Evolutionary conservation across 805 yeast genomes (phyloP).

Genomic region (Torulaspora delbrueckii): DNA sequence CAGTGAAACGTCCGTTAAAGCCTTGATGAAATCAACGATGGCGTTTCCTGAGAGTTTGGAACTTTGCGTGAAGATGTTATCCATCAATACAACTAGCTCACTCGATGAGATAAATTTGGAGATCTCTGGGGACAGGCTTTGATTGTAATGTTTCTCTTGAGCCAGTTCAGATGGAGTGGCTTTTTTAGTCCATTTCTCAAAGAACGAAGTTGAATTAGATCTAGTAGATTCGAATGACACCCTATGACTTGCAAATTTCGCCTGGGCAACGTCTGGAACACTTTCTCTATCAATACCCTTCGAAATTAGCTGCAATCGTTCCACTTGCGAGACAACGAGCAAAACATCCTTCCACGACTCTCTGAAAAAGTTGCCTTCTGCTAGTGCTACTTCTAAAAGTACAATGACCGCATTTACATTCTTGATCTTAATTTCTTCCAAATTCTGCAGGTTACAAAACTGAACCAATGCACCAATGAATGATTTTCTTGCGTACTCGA

Average conservation of each 20-base stretch:
- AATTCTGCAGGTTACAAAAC: conserved; percentile 73
- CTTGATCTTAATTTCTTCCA: conserved; percentile 70
- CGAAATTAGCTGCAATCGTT: conserved; percentile 80
- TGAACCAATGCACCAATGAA: conserved; percentile 87
- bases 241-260: conserved; percentile 55
- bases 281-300: conserved; percentile 79
- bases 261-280: conserved; percentile 80
- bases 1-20: conserved; percentile 76
- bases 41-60: conserved; percentile 75
- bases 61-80: conserved; percentile 80
- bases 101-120: conserved; percentile 56
- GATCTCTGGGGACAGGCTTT: conserved; percentile 55
- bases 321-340: conserved; percentile 82
- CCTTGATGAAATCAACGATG: conserved; percentile 80
- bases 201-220: conserved; percentile 42
- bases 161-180: conserved; percentile 62
- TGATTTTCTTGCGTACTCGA: conserved; percentile 80
- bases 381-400: conserved; percentile 67
- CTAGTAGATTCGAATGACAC: conserved; percentile 50
- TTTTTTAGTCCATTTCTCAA: conserved; percentile 52
- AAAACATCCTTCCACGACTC: conserved; percentile 83
- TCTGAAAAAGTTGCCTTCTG: conserved; percentile 70
- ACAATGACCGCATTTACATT: conserved; percentile 76
- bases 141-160: conserved; percentile 65
- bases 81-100: conserved; percentile 74